phyloP scores from a whole-genome alignment of 2,329 filamentous ascomycete genomes.

The Penicillium sp. region DNA sequence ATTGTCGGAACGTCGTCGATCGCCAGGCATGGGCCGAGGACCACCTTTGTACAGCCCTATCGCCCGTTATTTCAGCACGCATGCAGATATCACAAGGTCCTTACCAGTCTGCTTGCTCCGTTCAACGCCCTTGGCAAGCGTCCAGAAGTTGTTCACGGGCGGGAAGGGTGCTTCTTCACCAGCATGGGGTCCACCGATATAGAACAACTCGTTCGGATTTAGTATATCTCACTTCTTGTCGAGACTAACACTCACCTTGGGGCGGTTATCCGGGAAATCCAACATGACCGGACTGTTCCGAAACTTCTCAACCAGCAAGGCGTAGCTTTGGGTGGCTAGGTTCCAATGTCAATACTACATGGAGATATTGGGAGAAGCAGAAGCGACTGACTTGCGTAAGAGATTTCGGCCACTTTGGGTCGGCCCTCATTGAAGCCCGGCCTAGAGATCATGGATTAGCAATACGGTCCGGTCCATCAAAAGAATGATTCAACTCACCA shows the following conservation, averaged over 20 bases:
- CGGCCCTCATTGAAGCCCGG: constrained; percentile 69
- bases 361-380: neutral
- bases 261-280: constrained; percentile 76
- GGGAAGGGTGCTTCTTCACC: constrained; percentile 10
- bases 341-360: neutral
- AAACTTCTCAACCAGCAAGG: constrained; percentile 91
- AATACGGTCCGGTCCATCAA: neutral
- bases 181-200: constrained; percentile 38
- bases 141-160: constrained; percentile 14
- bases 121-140: constrained; percentile 9
- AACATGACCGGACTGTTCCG: constrained; percentile 96
- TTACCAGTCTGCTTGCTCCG: constrained; percentile 9
- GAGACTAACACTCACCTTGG: constrained; percentile 63
- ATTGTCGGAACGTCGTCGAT: neutral
- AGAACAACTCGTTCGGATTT: constrained; percentile 53
- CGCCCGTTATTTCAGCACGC: neutral
- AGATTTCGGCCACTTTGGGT: constrained; percentile 84
- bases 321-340: constrained; percentile 83
- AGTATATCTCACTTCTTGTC: constrained; percentile 1
- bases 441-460: constrained; percentile 48
- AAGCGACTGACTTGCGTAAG: constrained; percentile 78
- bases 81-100: neutral
- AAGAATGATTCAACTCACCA: constrained; percentile 47
- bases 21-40: neutral
- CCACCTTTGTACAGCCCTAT: neutral